Conservation (phyloP, 176 grass and related monocot species). For the Secale cereale region DNA sequence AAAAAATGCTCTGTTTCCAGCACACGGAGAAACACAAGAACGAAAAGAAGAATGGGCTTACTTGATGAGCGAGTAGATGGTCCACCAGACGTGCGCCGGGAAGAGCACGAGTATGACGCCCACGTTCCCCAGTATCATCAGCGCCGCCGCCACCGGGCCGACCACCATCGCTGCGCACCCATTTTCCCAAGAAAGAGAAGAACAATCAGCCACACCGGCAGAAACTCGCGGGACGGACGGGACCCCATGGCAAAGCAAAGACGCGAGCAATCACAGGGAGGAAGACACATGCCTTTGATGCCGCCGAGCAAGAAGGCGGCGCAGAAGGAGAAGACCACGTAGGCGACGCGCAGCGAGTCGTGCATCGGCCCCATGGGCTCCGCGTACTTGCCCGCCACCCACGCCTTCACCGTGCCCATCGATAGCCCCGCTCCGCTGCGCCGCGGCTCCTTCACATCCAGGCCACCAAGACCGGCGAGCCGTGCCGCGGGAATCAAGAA, state of each 20-base stretch:
- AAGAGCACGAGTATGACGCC: constrained; percentile 74
- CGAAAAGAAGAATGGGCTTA: constrained; percentile 18
- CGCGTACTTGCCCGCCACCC: constrained; percentile 49
- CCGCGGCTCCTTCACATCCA: constrained; percentile 30
- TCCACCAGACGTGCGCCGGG: constrained; percentile 88
- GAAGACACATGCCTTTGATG: constrained; percentile 56
- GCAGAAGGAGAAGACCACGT: constrained; percentile 84
- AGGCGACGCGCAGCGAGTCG: constrained; percentile 46
- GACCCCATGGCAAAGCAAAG: not conserved
- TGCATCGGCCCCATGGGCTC: constrained; percentile 47
- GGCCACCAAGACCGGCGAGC: not conserved
- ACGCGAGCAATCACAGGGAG: not conserved
- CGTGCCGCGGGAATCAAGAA: constrained; percentile 4
- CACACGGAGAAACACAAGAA: not conserved
- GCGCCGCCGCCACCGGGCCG: constrained; percentile 70
- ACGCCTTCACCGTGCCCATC: constrained; percentile 50
- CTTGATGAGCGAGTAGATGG: constrained; percentile 76
- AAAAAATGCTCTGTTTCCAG: not conserved
- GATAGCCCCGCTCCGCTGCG: not conserved
- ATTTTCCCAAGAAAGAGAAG: not conserved
- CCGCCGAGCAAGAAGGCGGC: constrained; percentile 86
- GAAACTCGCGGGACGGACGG: not conserved
- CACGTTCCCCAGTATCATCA: constrained; percentile 75
- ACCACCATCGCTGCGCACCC: constrained; percentile 66
- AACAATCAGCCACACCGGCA: not conserved